Percentiles rank a stretch among this genome's conserved stretches.
phyloP scores from a whole-genome alignment of 2,329 filamentous ascomycete species.

The Thelonectria blattea region DNA sequence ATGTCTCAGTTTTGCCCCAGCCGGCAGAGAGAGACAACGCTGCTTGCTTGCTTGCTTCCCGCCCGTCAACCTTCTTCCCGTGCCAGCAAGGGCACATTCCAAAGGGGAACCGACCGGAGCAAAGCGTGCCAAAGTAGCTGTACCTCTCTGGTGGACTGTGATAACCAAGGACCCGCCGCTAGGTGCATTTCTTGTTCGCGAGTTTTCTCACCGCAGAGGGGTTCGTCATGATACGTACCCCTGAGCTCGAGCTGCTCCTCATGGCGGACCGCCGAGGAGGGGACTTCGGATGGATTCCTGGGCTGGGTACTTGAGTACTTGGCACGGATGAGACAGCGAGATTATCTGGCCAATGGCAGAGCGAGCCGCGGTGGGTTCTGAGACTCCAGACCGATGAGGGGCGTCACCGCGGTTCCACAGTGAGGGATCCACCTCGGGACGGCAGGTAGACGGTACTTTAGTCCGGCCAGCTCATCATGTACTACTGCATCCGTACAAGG shows the following conservation, averaged over 20 bases:
- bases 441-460: constrained; percentile 9
- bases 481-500: no score
- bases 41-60: no score
- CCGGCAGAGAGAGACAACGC: no score
- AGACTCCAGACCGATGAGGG: constrained; percentile 6
- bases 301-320: background rate
- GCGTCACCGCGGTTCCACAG: constrained; percentile 13
- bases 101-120: no score
- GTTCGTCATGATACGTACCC: background rate
- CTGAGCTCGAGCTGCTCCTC: background rate
- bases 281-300: background rate
- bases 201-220: no score
- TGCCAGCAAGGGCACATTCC: no score
- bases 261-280: background rate
- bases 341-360: background rate
- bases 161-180: no score
- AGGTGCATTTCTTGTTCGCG: background rate
- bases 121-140: no score
- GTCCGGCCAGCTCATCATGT: background rate
- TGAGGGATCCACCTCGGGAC: background rate
- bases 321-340: background rate
- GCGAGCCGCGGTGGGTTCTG: constrained; percentile 20
- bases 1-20: no score
- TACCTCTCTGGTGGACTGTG: no score
- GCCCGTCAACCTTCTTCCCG: no score